Evolutionary conservation across 2,329 filamentous ascomycete genomes (phyloP).

Genomic region (Xylaria multiplex): DNA sequence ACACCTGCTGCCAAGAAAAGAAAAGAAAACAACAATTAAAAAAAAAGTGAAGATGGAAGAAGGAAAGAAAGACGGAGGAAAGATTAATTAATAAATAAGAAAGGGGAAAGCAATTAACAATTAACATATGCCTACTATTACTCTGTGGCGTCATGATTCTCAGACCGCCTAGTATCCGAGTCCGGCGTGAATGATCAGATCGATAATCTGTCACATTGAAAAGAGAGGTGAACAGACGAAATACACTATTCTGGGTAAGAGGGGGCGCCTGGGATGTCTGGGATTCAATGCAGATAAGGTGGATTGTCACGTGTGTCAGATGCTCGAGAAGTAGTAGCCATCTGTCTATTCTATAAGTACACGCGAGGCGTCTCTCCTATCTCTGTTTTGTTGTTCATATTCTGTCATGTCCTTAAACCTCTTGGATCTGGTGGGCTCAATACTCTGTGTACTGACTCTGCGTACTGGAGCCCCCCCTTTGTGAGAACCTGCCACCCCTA

Average conservation of each 20-base stretch:
- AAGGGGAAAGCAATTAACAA: not conserved
- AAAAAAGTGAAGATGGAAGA: not conserved
- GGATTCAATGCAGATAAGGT: conserved; percentile 17
- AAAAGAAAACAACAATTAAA: conserved; percentile 20
- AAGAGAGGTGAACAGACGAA: conserved; percentile 7
- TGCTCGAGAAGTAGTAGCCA: conserved; percentile 13
- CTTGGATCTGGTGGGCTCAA: not conserved
- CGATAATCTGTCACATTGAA: conserved; percentile 8
- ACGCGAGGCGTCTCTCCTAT: not conserved
- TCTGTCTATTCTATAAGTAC: not conserved
- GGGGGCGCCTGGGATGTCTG: conserved; percentile 12
- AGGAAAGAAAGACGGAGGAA: not conserved
- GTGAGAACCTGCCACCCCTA: not conserved
- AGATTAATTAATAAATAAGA: conserved; percentile 9
- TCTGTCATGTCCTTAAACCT: not conserved
- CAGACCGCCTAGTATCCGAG: conserved; percentile 4
- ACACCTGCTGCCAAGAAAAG: conserved; percentile 24
- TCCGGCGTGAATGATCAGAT: not conserved
- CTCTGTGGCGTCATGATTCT: conserved; percentile 3
- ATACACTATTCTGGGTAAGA: conserved; percentile 10
- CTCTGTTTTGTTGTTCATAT: not conserved
- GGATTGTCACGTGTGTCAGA: conserved; percentile 31
- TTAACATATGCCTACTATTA: not conserved
- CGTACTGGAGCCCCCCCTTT: not conserved
- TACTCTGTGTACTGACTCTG: not conserved